Evolutionary conservation across 1,139 yeast species (phyloP).

Genomic region (Candida tropicalis): DNA sequence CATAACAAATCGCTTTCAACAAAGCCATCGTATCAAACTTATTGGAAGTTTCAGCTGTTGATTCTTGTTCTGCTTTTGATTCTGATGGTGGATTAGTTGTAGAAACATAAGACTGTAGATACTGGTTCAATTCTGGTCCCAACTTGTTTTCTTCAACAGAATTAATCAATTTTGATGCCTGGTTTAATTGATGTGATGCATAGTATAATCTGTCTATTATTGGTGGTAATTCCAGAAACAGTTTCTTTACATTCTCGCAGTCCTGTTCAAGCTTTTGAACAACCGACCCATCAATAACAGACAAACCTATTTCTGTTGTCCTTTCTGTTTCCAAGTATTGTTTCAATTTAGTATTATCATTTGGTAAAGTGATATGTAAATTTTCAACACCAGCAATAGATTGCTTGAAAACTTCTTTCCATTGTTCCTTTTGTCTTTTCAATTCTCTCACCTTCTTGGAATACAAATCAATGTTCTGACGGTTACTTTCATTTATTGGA

Average conservation of each 20-base stretch:
- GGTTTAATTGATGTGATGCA: constrained; percentile 25
- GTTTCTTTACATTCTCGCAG: constrained; percentile 18
- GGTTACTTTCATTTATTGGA: constrained; percentile 56
- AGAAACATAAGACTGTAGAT: constrained; percentile 24
- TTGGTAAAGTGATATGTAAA: constrained; percentile 16
- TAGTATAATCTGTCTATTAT: constrained; percentile 27
- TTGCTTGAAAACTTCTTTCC: constrained; percentile 41
- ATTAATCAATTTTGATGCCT: constrained; percentile 24
- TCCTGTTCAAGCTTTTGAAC: constrained; percentile 14
- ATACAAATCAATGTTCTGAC: constrained; percentile 47
- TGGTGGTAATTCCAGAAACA: constrained; percentile 19
- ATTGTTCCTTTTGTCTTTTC: constrained; percentile 48
- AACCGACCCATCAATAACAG: constrained; percentile 14
- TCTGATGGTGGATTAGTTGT: constrained; percentile 14
- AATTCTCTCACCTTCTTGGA: constrained; percentile 46
- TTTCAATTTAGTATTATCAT: constrained; percentile 13
- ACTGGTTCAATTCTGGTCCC: constrained; percentile 21
- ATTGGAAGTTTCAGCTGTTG: constrained; percentile 19
- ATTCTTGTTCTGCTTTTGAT: constrained; percentile 4
- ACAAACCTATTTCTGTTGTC: constrained; percentile 8
- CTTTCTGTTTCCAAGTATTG: constrained; percentile 16
- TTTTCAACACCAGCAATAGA: constrained; percentile 23
- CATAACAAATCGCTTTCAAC: constrained; percentile 23
- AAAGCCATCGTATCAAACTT: constrained; percentile 23
- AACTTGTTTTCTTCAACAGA: constrained; percentile 19